Conservation (phyloP, 768 basidiomycete genomes). For the Mycena vulgaris region DNA sequence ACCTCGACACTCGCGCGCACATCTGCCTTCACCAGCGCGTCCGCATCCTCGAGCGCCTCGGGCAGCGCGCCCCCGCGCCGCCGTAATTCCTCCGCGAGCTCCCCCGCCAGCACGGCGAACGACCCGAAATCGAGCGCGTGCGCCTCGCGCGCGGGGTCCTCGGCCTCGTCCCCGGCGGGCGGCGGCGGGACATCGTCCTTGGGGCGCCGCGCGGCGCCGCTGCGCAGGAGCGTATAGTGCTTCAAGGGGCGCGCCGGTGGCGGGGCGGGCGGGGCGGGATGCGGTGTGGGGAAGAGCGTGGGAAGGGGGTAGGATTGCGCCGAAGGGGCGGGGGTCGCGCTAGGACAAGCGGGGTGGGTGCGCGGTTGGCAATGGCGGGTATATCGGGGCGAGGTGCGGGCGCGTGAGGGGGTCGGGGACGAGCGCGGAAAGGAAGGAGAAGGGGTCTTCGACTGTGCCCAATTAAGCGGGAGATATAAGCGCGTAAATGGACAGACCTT, state of each 20-base stretch:
- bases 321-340: conserved; percentile 27
- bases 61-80: conserved; percentile 43
- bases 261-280: conserved; percentile 9
- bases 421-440: conserved; percentile 74
- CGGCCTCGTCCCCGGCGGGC: conserved; percentile 52
- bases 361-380: conserved; percentile 49
- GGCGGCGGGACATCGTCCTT: conserved; percentile 7
- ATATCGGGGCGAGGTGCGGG: conserved; percentile 72
- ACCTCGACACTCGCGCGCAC: conserved; percentile 28
- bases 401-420: conserved; percentile 71
- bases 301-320: conserved; percentile 40
- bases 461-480: conserved; percentile 12
- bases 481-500: conserved; percentile 62
- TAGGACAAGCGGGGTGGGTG: too few relatives aligned
- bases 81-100: conserved; percentile 61
- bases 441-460: conserved; percentile 83
- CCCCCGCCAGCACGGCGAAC: conserved; percentile 67
- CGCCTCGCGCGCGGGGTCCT: conserved; percentile 68
- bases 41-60: conserved; percentile 35
- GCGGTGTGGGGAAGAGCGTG: conserved; percentile 28
- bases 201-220: conserved; percentile 55
- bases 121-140: conserved; percentile 75
- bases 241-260: conserved; percentile 58
- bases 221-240: conserved; percentile 76
- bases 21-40: conserved; percentile 5